A percentile compares a stretch with the other conserved stretches of the same genome.
phyloP scores from a whole-genome alignment of 495 filamentous ascomycete genomes.

The Penicillium verhagenii region DNA sequence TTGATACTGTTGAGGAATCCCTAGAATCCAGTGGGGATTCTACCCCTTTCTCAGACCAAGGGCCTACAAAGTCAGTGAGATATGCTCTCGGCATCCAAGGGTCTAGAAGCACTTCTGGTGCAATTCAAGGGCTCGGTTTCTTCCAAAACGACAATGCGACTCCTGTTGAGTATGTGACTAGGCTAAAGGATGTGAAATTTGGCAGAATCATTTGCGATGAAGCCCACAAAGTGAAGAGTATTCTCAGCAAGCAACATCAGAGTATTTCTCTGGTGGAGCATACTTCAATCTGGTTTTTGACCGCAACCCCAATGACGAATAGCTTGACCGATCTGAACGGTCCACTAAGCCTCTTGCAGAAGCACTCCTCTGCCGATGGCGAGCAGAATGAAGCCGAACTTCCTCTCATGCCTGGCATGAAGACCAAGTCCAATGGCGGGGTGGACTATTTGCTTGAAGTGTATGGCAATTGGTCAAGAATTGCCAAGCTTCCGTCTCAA shows the following conservation, averaged over 20 bases:
- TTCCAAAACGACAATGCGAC: not conserved
- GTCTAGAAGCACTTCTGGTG: not conserved
- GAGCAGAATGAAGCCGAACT: not conserved
- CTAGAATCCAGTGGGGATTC: not conserved
- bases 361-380: not conserved
- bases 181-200: not conserved
- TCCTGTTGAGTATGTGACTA: not conserved
- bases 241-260: not conserved
- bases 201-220: not conserved
- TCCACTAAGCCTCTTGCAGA: not conserved
- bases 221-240: not conserved
- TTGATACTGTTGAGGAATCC: too few relatives aligned
- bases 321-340: not conserved
- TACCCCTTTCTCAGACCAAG: not conserved
- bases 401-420: not conserved
- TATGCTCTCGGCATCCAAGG: not conserved
- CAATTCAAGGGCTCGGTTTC: not conserved
- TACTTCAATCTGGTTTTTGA: not conserved
- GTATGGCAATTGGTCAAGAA: not conserved
- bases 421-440: not conserved
- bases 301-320: not conserved
- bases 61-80: not conserved
- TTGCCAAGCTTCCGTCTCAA: not conserved
- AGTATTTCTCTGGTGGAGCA: not conserved
- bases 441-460: not conserved